phyloP scores from a whole-genome alignment of 1,284 basidiomycete genomes.

The Fomitopsis pinicola region DNA sequence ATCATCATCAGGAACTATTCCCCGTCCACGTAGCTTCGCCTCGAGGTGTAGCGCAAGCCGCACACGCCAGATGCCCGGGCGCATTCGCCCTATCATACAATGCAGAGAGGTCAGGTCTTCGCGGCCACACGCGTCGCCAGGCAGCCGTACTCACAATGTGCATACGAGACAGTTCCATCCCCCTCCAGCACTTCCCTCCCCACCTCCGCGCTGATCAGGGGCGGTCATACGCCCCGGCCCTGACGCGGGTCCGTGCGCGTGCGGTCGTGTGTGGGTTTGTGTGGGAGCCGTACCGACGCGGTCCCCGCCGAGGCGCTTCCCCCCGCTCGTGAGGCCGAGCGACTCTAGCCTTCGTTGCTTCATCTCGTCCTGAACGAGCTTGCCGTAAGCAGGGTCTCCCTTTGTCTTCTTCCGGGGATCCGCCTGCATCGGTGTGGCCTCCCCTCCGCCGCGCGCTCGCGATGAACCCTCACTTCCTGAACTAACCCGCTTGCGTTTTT shows the following conservation, averaged over 20 bases:
- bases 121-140: neutral
- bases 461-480: neutral
- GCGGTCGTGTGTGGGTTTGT: neutral
- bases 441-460: neutral
- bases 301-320: constrained; percentile 10
- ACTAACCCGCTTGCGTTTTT: neutral
- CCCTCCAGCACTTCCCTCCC: neutral
- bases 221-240: neutral
- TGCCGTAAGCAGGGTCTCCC: constrained; percentile 26
- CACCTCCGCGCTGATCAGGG: neutral
- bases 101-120: neutral
- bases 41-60: constrained; percentile 40
- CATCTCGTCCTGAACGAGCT: constrained; percentile 43
- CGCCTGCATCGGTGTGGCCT: neutral
- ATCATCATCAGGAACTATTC: neutral
- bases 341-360: constrained; percentile 43
- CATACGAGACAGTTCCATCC: constrained; percentile 50
- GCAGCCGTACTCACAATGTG: constrained; percentile 41
- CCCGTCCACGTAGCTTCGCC: constrained; percentile 22
- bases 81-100: constrained; percentile 39
- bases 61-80: constrained; percentile 44
- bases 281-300: neutral
- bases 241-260: neutral
- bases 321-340: constrained; percentile 29
- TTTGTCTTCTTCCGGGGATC: constrained; percentile 6